Evolutionary conservation across 2,329 filamentous ascomycete genomes (phyloP), one percentile per base, ranked within the genome.

Genomic region (Calonectria pauciramosa): DNA sequence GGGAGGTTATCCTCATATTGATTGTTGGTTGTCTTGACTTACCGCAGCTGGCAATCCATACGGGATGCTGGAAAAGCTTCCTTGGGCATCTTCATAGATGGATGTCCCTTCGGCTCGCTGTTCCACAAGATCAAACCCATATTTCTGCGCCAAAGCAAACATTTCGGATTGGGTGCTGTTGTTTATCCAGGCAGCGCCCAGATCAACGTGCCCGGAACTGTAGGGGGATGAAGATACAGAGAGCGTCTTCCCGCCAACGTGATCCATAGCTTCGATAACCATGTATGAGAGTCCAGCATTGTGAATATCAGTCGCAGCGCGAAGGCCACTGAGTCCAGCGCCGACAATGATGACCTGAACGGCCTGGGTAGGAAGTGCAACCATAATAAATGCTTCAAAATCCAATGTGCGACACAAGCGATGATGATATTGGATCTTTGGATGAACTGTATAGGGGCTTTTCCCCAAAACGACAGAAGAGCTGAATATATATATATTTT

Each of bases 341-440:
- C 70, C 70, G n/a, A 72, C 56, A 18, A 68, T 60, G n/a, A 52
- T 26, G 30, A 68, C 64, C 23, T 72, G 34, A 7, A 68, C 64
- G 7, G 41, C 16, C 23, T 56, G 23, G 14, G 13, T 9, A n/a
- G 49, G 26, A 8, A 38, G 34, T 28, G 47, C 23, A 34, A 34
- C 65, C 65, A 68, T 68, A 18, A 23, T 26, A 10, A 56, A 30
- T 36, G 30, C 10, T 32, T 30, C 11, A 23, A 41, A 11, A 14
- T 30, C 13, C 2, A 14, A 18, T 6, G 18, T 30, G 9, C 18
- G 32, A 20, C n/a, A 14, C 7, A 32, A 56, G 14, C 26, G 2
- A 20, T 30, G 9, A 34, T 30, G 34, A 23, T 7, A 11, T 41
- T 63, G n/a, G 28, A 23, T 18, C 10, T 1, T 41, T 4, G 7